A percentile compares a stretch with the other conserved stretches of the same genome.
These are phyloP conservation scores for Mrakiaceae sp. DNA, from an alignment of 1,284 basidiomycete species.

Conservation along the genomic window DNA sequence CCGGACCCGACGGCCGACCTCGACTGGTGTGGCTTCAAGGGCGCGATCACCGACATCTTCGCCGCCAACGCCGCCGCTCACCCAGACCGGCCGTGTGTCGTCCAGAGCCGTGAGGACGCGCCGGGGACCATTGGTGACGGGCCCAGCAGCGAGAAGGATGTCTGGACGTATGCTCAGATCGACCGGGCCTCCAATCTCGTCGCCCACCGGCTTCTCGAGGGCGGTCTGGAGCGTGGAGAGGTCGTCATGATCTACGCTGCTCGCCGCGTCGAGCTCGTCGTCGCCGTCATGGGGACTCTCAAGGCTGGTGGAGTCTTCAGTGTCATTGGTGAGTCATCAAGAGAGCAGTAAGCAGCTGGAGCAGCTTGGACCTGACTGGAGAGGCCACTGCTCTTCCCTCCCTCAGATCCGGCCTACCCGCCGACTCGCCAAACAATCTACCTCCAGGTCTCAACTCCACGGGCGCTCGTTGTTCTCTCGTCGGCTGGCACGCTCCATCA, in stretches of 20 bases:
- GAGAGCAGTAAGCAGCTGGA: background rate
- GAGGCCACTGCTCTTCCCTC: background rate
- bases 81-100: constrained; percentile 70
- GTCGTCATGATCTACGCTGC: constrained; percentile 99
- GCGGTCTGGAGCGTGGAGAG: constrained; percentile 82
- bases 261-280: constrained; percentile 89
- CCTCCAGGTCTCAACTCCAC: constrained; percentile 82
- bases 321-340: constrained; percentile 64
- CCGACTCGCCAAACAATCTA: constrained; percentile 91
- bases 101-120: constrained; percentile 55
- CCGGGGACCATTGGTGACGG: constrained; percentile 33
- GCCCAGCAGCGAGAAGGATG: constrained; percentile 42
- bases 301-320: constrained; percentile 97
- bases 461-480: constrained; percentile 84
- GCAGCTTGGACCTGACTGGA: background rate
- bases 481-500: constrained; percentile 76
- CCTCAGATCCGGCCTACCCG: constrained; percentile 87
- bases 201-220: constrained; percentile 77
- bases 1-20: constrained; percentile 82
- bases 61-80: constrained; percentile 62
- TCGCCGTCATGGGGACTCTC: constrained; percentile 92
- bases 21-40: constrained; percentile 95
- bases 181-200: constrained; percentile 78
- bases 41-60: constrained; percentile 90
- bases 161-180: constrained; percentile 71